phyloP scores from a whole-genome alignment of 1,284 basidiomycete genomes.

The Leccinum ponderosum region DNA sequence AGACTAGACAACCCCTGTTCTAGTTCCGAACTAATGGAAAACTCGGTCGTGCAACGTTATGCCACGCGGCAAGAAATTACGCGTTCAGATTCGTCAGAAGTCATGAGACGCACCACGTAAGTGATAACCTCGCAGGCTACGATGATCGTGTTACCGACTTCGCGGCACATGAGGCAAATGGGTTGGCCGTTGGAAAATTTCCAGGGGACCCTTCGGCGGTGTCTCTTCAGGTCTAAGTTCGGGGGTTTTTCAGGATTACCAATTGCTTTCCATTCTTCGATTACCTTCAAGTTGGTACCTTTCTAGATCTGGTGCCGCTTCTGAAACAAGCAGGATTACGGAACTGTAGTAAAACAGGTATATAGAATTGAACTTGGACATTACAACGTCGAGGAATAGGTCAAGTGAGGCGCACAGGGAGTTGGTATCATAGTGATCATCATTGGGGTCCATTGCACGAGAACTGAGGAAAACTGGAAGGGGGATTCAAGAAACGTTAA shows the following conservation, averaged over 20 bases:
- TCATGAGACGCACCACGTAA: conserved; percentile 28
- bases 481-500: conserved; percentile 17
- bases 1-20: conserved; percentile 16
- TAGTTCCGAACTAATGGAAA: conserved; percentile 3
- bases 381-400: conserved; percentile 22
- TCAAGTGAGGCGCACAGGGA: conserved; percentile 5
- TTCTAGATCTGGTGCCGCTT: conserved; percentile 4
- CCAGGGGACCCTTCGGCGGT: conserved; percentile 27
- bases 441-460: conserved; percentile 24
- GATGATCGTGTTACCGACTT: conserved; percentile 24
- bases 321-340: conserved; percentile 16
- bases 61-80: conserved; percentile 13
- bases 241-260: conserved; percentile 19
- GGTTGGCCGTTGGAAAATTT: conserved; percentile 11
- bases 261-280: conserved; percentile 23
- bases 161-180: conserved; percentile 8
- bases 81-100: conserved; percentile 12
- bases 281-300: conserved; percentile 14
- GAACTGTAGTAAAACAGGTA: conserved; percentile 5
- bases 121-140: conserved; percentile 23
- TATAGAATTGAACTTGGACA: conserved; percentile 17
- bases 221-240: conserved; percentile 21
- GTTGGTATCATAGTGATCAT: conserved; percentile 15
- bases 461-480: conserved; percentile 7
- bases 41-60: not conserved